Base-by-base conservation (phyloP, 2,329 filamentous ascomycete genomes). In the Diaporthe ampelina region DNA sequence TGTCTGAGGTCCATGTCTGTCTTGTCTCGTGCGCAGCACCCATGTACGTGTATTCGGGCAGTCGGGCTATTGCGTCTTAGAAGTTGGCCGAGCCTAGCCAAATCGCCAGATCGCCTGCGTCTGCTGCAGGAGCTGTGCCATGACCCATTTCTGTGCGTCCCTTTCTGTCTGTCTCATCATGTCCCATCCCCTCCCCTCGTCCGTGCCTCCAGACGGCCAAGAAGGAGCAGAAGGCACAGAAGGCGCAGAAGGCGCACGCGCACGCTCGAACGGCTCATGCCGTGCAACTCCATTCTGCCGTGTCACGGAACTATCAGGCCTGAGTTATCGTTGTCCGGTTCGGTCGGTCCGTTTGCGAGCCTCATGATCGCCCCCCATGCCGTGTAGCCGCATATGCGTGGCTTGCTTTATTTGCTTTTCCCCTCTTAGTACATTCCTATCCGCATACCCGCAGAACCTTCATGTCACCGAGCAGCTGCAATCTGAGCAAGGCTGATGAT, bases 331-430 rank as follows among this genome's bases (percentile, higher is more conserved):
- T 67, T 50, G 63, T 52, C 29, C 63, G 63, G 63, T 52, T 67
- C 63, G 63, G 63, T 67, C 63, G 63, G 63, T 52, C 63, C 63
- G 63, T 52, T 67, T 67, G 63, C 63, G 63, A 67, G 63, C 63
- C 45, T 67, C 63, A 67, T 67, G 63, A 67, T 67, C 63, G 63
- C 29, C 63, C 45, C 19, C 21, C 21, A 67, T 67, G 63, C 48
- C 48, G 63, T 67, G 63, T 67, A 52, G 29, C 63, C 61, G 48
- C 63, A 37, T 52, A 21, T 15, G 9, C 8, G 45, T 67, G 63
- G 45, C 45, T 50, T 52, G 48, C n/a, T 19, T 21, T 35, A 24
- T 52, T 67, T 67, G 26, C n/a, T 52, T 52, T 37, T 52, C 50
- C 26, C 24, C 24, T 29, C 24, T 29, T 24, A 15, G 29, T 10